Conservation (phyloP, 768 basidiomycete species). For the Boletus pseudo-olivaceus region DNA sequence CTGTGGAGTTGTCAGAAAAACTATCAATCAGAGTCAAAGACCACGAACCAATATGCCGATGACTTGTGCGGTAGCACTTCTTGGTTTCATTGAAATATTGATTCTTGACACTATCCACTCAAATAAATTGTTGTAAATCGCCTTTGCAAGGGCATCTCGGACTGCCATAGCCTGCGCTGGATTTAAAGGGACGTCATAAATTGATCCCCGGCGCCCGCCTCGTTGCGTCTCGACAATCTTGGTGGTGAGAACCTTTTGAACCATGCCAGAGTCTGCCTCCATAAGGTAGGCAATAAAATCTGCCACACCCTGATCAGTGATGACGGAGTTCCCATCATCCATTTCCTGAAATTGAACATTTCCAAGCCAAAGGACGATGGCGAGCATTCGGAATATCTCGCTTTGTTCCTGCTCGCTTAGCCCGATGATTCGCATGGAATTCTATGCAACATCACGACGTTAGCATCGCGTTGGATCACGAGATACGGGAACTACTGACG, state of each 20-base stretch:
- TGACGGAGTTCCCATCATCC: conserved; percentile 83
- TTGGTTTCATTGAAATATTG: conserved; percentile 94
- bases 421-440: conserved; percentile 93
- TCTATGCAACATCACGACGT: conserved; percentile 39
- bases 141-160: conserved; percentile 90
- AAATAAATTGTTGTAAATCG: conserved; percentile 96
- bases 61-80: conserved; percentile 66
- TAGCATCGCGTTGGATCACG: background rate
- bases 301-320: conserved; percentile 82
- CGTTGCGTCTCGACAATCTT: conserved; percentile 90
- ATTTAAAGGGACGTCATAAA: conserved; percentile 97
- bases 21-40: background rate
- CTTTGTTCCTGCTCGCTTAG: conserved; percentile 80
- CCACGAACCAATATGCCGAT: conserved; percentile 83
- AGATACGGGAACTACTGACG: conserved; percentile 42
- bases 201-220: conserved; percentile 87
- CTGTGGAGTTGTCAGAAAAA: conserved; percentile 32
- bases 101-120: conserved; percentile 98
- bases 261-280: conserved; percentile 73
- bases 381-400: conserved; percentile 92
- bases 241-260: conserved; percentile 84
- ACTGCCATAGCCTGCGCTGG: conserved; percentile 87
- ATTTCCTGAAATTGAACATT: conserved; percentile 88
- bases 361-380: conserved; percentile 91
- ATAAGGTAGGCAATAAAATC: conserved; percentile 95